Evolutionary conservation across 1,139 yeast species (phyloP).

Genomic region (Ogataea hybrid): DNA sequence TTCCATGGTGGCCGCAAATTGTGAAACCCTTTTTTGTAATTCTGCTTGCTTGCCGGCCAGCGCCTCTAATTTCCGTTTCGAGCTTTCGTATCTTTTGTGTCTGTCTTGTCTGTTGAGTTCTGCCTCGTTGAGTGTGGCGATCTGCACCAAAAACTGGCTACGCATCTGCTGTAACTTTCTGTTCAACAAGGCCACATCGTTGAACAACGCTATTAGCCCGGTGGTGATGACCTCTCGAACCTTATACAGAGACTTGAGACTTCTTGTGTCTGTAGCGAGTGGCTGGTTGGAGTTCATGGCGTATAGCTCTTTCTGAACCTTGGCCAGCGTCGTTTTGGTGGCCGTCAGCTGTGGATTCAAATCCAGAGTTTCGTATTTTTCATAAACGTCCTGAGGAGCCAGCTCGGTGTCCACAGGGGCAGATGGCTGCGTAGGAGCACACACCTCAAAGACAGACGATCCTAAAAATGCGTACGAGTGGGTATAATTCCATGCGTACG

Average conservation of each 20-base stretch:
- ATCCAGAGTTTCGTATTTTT: conserved; percentile 7
- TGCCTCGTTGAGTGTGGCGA: conserved; percentile 18
- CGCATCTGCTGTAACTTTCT: conserved; percentile 21
- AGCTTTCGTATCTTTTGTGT: background rate
- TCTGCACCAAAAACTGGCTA: conserved; percentile 27
- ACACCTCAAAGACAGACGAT: background rate
- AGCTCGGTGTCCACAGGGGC: background rate
- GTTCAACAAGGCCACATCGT: conserved; percentile 16
- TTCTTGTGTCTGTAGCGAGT: conserved; percentile 15
- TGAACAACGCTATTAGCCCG: conserved; percentile 22
- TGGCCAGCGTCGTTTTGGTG: conserved; percentile 13
- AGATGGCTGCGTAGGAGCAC: background rate
- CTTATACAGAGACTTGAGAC: conserved; percentile 17
- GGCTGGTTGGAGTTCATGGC: conserved; percentile 11
- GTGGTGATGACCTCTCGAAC: conserved; percentile 16
- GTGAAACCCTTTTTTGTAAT: conserved; percentile 14
- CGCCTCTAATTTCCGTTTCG: conserved; percentile 8
- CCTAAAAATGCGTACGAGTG: conserved; percentile 18
- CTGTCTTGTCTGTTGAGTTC: conserved; percentile 9
- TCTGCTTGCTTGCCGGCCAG: conserved; percentile 19
- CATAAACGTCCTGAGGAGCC: background rate
- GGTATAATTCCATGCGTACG: conserved; percentile 26
- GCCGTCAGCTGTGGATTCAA: conserved; percentile 5
- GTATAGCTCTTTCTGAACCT: conserved; percentile 13
- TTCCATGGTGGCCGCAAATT: conserved; percentile 12